phyloP scores from a whole-genome alignment of 352 stramenopile genomes.

The Thalassiosira livingstoniorum region DNA sequence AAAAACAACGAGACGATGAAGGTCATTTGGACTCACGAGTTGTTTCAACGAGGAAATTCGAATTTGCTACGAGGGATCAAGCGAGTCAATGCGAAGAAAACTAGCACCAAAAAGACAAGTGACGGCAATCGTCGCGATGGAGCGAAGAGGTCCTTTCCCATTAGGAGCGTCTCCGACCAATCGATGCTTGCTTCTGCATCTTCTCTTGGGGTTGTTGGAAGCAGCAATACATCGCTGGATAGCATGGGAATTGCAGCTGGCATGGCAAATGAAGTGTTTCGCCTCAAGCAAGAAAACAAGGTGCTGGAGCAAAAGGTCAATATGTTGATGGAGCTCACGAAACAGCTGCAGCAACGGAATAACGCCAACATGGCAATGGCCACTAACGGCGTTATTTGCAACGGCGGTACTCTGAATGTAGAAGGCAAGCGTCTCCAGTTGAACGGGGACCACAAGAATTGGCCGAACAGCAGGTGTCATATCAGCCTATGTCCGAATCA shows the following conservation, averaged over 20 bases:
- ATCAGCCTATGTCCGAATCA: too few species aligned
- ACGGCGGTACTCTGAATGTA: too few species aligned
- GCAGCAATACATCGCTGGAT: constrained; percentile 17
- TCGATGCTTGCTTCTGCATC: constrained; percentile 10
- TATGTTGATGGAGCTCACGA: constrained; percentile 18
- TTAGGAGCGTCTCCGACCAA: too few species aligned
- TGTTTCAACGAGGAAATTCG: constrained; percentile 70
- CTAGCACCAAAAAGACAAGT: constrained; percentile 8
- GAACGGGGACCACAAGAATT: too few species aligned
- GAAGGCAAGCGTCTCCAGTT: too few species aligned
- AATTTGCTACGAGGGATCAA: constrained; percentile 74
- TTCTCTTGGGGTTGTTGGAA: neutral
- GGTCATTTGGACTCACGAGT: constrained; percentile 62
- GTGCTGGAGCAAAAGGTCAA: constrained; percentile 35
- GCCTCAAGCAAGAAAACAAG: constrained; percentile 26
- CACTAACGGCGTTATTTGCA: too few species aligned
- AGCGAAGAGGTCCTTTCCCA: too few species aligned
- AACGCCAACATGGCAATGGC: neutral
- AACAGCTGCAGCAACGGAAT: constrained; percentile 1
- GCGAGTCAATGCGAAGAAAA: constrained; percentile 64
- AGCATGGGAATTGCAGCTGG: neutral
- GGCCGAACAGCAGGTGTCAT: too few species aligned
- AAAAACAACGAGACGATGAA: constrained; percentile 19
- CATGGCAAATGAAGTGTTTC: neutral
- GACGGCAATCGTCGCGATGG: neutral